Base-by-base conservation (phyloP, 371 early-diverging fungal genomes). In the Spraguea lophii region DNA sequence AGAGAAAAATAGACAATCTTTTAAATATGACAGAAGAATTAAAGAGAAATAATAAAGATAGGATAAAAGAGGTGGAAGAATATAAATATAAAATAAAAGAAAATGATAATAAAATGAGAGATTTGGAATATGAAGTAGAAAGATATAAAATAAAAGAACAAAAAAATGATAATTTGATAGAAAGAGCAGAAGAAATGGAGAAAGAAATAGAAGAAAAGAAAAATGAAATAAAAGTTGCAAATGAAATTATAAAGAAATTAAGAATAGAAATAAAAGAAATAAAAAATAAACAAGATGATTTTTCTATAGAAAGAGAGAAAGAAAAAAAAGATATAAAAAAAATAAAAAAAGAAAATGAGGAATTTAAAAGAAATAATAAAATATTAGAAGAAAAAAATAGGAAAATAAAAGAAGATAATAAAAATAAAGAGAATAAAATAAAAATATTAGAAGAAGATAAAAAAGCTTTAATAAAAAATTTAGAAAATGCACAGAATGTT, bases 401-500 rank as follows among this genome's bases (percentile, higher is more conserved):
- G 35, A 55, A 34, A 38, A 30, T 54, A 32, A 57, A 64, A 35
- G 50, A 57, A 30, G 62, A 61, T 4, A 2, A 54, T 20, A 56
- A 62, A 26, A 37, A 45, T 12, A 54, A 53, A 36, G 53, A 59
- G 21, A 30, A 24, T 7, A 41, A 38, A 34, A 20, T 64, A 2
- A 57, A 63, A 37, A 38, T 47, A 0, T 39, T 58, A 3, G 62
- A 60, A 46, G 17, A 23, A 17, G 50, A 56, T 35, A 68, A 66
- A 15, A 52, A 36, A 25, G 34, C 21, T 35, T 44, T 71, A 19
- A 52, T 36, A 9, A 66, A 63, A 24, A 54, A 61, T 25, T 50
- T 71, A 34, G 72, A 71, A 25, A 66, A 64, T 54, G 59, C 69
- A 7, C 65, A 68, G 32, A 63, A 57, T 57, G 69, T 71, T 21